Conservation (phyloP, 2,329 filamentous ascomycete genomes). For the Macrophomina phaseolina region DNA sequence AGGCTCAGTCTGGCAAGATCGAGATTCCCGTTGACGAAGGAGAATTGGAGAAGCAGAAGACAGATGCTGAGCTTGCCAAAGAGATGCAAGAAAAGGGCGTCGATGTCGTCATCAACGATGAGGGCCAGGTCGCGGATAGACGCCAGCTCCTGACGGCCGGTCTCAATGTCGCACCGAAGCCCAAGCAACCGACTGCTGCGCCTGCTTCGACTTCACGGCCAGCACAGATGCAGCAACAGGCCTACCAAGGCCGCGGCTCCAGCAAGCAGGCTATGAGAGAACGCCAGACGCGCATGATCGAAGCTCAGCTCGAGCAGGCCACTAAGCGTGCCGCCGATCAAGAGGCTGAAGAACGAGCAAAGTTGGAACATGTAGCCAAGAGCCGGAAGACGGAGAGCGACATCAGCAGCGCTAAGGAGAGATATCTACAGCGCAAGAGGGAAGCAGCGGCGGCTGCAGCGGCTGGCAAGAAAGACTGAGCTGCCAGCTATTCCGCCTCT, state of each 20-base stretch:
- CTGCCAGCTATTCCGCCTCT: background rate
- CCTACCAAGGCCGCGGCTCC: conserved; percentile 46
- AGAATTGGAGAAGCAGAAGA: conserved; percentile 54
- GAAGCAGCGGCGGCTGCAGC: conserved; percentile 68
- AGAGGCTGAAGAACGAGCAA: conserved; percentile 68
- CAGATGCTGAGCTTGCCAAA: conserved; percentile 67
- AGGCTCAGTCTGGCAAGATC: conserved; percentile 38
- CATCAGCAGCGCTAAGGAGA: conserved; percentile 77
- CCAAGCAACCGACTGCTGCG: conserved; percentile 53
- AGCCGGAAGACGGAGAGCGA: conserved; percentile 78
- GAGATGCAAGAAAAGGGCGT: conserved; percentile 69
- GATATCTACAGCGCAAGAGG: conserved; percentile 78
- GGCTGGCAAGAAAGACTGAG: conserved; percentile 16
- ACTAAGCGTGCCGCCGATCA: conserved; percentile 74
- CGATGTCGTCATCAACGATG: conserved; percentile 76
- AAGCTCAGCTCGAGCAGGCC: conserved; percentile 74
- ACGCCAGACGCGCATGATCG: conserved; percentile 78
- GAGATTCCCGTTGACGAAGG: conserved; percentile 41
- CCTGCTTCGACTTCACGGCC: conserved; percentile 34
- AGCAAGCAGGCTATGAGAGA: conserved; percentile 72
- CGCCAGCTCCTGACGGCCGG: conserved; percentile 78
- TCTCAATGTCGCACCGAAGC: conserved; percentile 72
- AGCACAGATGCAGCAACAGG: conserved; percentile 30
- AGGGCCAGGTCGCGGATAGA: conserved; percentile 83
- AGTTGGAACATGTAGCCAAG: conserved; percentile 71